These are phyloP conservation scores for Camellia japonica DNA, from an alignment of 148 eudicot genomes.

Conservation along the genomic window DNA sequence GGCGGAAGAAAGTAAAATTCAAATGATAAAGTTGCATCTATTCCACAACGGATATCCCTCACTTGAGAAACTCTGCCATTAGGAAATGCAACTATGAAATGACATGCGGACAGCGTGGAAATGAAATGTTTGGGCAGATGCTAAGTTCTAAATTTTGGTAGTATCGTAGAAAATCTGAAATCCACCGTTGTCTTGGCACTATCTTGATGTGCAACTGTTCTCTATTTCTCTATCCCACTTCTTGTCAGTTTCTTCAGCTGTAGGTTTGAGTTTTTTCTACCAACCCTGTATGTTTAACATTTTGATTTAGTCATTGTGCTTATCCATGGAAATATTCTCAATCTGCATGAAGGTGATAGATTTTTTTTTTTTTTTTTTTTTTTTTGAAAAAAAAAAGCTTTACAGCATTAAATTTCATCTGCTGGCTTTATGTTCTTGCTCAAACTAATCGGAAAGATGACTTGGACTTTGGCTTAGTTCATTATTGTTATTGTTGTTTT, in stretches of 20 bases:
- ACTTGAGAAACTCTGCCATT: neutral
- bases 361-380: no score
- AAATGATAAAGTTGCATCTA: neutral
- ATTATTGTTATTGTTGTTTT: neutral
- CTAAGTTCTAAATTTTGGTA: neutral
- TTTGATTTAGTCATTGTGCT: neutral
- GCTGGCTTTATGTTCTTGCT: neutral
- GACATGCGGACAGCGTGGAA: neutral
- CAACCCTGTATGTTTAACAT: neutral
- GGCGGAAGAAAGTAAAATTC: neutral
- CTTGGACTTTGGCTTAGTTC: neutral
- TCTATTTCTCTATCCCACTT: no score
- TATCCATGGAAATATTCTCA: neutral
- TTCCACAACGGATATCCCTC: neutral
- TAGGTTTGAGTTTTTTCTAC: neutral
- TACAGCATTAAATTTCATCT: neutral
- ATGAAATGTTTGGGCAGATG: neutral
- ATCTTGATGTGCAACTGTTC: neutral
- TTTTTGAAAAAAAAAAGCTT: no score
- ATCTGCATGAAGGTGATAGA: neutral
- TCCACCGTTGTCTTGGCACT: neutral
- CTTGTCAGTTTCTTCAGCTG: neutral
- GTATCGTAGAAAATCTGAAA: neutral
- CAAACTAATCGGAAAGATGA: neutral
- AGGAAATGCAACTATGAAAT: neutral